phyloP scores from a whole-genome alignment of 257 asterid genomes.

The Fraxinus americana region DNA sequence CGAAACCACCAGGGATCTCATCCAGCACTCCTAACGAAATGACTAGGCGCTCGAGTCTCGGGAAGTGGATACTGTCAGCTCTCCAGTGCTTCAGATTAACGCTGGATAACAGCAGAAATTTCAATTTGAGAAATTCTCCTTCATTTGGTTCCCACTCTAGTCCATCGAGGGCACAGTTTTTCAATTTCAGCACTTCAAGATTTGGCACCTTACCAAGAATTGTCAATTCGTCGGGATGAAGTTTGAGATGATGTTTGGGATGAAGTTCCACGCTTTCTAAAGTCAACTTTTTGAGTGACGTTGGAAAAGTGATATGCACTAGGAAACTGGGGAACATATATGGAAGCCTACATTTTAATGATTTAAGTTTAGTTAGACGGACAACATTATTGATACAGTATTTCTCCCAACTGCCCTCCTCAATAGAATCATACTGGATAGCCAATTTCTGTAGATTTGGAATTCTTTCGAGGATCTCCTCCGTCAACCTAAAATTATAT shows the following conservation, averaged over 20 bases:
- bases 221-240: background rate
- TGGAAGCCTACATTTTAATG: background rate
- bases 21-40: background rate
- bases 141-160: background rate
- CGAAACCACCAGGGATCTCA: background rate
- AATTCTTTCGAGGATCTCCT: background rate
- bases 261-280: background rate
- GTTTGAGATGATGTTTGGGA: no score
- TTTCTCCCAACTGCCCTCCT: no score
- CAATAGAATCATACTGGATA: background rate
- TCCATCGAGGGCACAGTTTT: fast-evolving
- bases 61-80: background rate
- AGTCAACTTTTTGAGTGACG: background rate
- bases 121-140: background rate
- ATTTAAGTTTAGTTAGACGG: background rate
- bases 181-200: background rate
- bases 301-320: background rate
- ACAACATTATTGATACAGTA: background rate
- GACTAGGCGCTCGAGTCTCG: background rate
- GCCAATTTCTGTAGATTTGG: background rate
- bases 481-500: background rate
- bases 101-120: background rate
- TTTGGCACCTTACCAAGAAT: background rate
- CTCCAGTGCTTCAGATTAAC: background rate
- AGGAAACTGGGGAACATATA: fast-evolving